Base-by-base conservation (phyloP, 139 green algal species). In the Microglena sp. region DNA sequence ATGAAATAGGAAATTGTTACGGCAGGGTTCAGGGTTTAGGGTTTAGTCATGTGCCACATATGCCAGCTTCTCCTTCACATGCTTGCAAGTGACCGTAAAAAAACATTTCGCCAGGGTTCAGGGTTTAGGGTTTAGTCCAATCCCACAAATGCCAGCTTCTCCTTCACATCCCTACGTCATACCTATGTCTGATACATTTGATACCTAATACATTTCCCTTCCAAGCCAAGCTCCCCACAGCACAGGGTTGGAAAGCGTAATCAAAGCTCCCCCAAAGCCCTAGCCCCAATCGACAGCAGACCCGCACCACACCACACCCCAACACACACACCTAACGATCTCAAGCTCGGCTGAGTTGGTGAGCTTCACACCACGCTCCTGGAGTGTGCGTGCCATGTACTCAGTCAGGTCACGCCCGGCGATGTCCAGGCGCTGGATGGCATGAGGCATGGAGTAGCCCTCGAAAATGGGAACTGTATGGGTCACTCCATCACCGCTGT, bases 51-150 rank as follows among this genome's bases (percentile, higher is more conserved):
- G 44, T 2, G 92, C 90, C 28, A 73, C 90, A 71, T 98, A 99
- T 45, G 83, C 85, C 56, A 98, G 83, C 92, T 98, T 97, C 85
- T 98, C 93, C 88, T 99, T 99, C 75, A 99, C 97, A 83, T 99
- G 93, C 32, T 59, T n/a, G n/a, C n/a, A n/a, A n/a, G n/a, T n/a
- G n/a, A n/a, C n/a, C n/a, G n/a, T n/a, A n/a, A n/a, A n/a, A n/a
- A n/a, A n/a, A n/a, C n/a, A n/a, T n/a, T n/a, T n/a, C n/a, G n/a
- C n/a, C n/a, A n/a, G n/a, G n/a, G n/a, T n/a, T n/a, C n/a, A n/a
- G n/a, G n/a, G n/a, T n/a, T n/a, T n/a, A n/a, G n/a, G n/a, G n/a
- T n/a, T n/a, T n/a, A n/a, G n/a, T n/a, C n/a, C n/a, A n/a, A n/a
- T n/a, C 90, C 92, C 27, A 98, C 91, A 69, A 96, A 98, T 27